These are phyloP conservation scores for Xylaria sp. DNA, from an alignment of 2,329 filamentous ascomycete genomes.

Conservation along the genomic window DNA sequence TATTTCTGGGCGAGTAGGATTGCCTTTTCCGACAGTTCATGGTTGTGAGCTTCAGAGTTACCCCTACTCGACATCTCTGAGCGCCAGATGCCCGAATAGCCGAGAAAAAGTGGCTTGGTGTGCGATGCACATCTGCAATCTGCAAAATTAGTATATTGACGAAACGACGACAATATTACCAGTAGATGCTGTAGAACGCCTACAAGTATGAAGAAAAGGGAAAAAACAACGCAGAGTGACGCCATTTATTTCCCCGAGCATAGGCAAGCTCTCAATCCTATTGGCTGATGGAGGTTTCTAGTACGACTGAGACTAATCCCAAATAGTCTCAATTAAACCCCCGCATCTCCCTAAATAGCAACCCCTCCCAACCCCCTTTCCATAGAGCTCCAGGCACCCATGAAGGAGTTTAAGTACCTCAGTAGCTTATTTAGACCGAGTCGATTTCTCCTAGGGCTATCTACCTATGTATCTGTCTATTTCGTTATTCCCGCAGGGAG, in stretches of 20 bases:
- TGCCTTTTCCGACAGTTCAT: not conserved
- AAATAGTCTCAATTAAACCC: conserved; percentile 36
- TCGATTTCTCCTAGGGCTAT: not conserved
- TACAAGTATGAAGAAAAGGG: conserved; percentile 6
- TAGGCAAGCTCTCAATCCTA: not conserved
- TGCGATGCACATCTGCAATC: not conserved
- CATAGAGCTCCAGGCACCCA: not conserved
- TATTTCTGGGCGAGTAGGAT: not conserved
- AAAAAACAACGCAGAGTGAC: conserved; percentile 26
- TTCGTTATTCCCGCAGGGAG: not conserved
- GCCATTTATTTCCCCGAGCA: conserved; percentile 16
- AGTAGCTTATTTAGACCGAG: not conserved
- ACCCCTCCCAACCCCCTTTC: conserved; percentile 1
- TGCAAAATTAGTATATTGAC: not conserved
- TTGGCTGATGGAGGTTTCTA: conserved; percentile 13
- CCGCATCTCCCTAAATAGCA: conserved; percentile 27
- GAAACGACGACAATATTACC: not conserved
- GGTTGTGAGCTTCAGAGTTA: no score
- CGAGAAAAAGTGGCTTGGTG: not conserved
- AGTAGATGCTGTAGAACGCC: conserved; percentile 1
- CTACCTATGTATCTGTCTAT: not conserved
- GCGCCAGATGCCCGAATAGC: not conserved
- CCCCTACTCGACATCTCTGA: not conserved
- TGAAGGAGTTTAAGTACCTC: not conserved
- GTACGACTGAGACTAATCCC: conserved; percentile 25